Evolutionary conservation across 768 basidiomycete species (phyloP), one percentile per base, ranked within the genome.

Genomic region (Coprinopsis marcescibilis): DNA sequence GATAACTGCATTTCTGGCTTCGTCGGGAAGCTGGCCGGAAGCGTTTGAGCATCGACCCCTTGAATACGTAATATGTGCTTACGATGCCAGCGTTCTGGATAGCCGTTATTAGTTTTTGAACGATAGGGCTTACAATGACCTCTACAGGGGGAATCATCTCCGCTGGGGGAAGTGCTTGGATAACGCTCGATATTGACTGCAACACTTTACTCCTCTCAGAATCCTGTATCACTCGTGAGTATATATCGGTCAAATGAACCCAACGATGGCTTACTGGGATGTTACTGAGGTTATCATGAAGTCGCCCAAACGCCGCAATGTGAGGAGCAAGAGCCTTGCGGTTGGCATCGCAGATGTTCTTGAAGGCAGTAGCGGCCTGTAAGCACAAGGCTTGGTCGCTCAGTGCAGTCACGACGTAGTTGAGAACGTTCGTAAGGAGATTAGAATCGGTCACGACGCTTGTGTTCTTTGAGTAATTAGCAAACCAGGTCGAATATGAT

Each of bases 181-280:
- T 87, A 2, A 97, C 90, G 52, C 92, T 95, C 1, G 90, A 82
- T 43, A 97, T 94, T 0, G 87, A 89, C 60, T 96, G 88, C 36
- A 96, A 68, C 1, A 96, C 89, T 64, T 94, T 96, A 54, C 81
- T 78, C 65, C 87, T 88, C 63, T 95, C 92, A 17, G 83, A 80
- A 55, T 89, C 87, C 83, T 88, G 12, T 45, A 19, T 38, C 26
- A 23, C n/a, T 17, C 8, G 8, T 3, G 3, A 35, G 32, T 23
- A 46, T 12, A 14, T 4, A 27, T 24, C 3, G 6, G 13, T 21
- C 33, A 26, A 30, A 13, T 42, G n/a, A 32, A 30, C 27, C 25
- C 19, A 33, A 26, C 30, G 46, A 30, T 4, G 2, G 66, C 82
- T 49, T 53, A 91, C 90, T 3, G 86, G 85, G 45, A 95, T 81